These are phyloP conservation scores for Phlyctochytrium arcticum DNA, from an alignment of 192 early-diverging fungal species.

Conservation along the genomic window DNA sequence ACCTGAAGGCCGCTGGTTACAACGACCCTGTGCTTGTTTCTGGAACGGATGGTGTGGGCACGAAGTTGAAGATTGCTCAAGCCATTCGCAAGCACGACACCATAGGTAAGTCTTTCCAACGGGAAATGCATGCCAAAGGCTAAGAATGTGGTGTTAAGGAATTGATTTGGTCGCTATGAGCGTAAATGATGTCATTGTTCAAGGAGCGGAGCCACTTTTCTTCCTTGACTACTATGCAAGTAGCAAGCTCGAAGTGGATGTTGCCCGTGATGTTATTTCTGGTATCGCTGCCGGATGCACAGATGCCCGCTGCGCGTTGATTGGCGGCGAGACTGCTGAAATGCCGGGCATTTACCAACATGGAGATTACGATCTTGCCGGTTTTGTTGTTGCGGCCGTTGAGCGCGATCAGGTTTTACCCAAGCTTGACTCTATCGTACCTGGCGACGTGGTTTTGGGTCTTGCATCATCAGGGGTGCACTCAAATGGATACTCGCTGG, in stretches of 20 bases:
- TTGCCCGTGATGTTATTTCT: constrained; percentile 83
- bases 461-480: constrained; percentile 95
- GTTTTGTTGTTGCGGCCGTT: constrained; percentile 96
- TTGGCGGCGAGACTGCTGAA: constrained; percentile 98
- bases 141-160: constrained; percentile 41
- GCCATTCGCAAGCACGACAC: constrained; percentile 81
- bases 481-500: constrained; percentile 98
- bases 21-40: constrained; percentile 89
- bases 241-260: constrained; percentile 87
- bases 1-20: constrained; percentile 90
- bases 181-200: constrained; percentile 97
- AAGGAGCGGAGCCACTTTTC: constrained; percentile 97
- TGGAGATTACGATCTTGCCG: constrained; percentile 86
- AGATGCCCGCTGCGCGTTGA: constrained; percentile 85
- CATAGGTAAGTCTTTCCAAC: constrained; percentile 47
- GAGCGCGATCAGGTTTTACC: constrained; percentile 88
- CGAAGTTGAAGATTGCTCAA: constrained; percentile 97
- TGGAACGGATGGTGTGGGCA: constrained; percentile 99
- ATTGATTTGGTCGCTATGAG: constrained; percentile 99
- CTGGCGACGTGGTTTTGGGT: constrained; percentile 84
- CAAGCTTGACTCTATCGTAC: constrained; percentile 65
- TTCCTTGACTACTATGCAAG: constrained; percentile 99
- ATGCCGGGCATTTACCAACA: constrained; percentile 94
- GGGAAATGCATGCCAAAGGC: constrained; percentile 27
- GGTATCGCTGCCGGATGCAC: constrained; percentile 94